A percentile compares a stretch with the other conserved stretches of the same genome.
These are phyloP conservation scores for Camellia granthamiana DNA, from an alignment of 148 eudicot genomes.

Conservation along the genomic window DNA sequence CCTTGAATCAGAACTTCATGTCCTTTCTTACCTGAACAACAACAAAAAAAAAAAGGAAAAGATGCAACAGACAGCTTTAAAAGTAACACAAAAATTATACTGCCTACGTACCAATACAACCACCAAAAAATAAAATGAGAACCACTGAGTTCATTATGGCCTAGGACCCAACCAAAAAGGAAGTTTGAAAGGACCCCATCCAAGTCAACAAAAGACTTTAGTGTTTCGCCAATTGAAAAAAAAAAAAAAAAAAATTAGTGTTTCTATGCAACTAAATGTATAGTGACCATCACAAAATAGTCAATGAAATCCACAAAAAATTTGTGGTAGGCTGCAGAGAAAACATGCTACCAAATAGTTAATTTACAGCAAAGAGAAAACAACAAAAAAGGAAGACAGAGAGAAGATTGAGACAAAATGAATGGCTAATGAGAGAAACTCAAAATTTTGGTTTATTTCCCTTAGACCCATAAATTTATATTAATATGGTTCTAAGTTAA, in stretches of 20 bases:
- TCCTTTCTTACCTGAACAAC: constrained; percentile 80
- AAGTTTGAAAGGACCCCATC: not conserved
- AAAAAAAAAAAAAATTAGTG: not conserved
- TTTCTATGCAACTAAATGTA: not conserved
- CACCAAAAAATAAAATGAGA: not conserved
- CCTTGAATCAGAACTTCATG: constrained; percentile 93
- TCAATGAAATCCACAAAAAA: not conserved
- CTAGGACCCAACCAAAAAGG: not conserved
- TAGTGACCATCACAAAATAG: not conserved
- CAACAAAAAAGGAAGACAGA: too few relatives aligned
- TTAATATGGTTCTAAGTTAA: too few relatives aligned
- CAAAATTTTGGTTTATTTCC: too few relatives aligned
- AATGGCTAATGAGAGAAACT: too few relatives aligned
- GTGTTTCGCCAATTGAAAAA: not conserved
- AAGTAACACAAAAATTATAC: not conserved
- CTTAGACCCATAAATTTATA: too few relatives aligned
- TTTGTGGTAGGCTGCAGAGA: not conserved
- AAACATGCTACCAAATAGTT: not conserved
- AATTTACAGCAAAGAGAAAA: too few relatives aligned
- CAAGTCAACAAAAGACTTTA: not conserved
- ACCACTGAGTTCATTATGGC: not conserved
- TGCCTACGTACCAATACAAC: not conserved
- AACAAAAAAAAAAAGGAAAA: not conserved
- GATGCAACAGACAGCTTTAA: not conserved
- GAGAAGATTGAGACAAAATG: too few relatives aligned